A percentile compares a stretch with the other conserved stretches of the same genome.
Conservation (phyloP, 108 stramenopile species). For the Pseudonitzschia multistriata region DNA sequence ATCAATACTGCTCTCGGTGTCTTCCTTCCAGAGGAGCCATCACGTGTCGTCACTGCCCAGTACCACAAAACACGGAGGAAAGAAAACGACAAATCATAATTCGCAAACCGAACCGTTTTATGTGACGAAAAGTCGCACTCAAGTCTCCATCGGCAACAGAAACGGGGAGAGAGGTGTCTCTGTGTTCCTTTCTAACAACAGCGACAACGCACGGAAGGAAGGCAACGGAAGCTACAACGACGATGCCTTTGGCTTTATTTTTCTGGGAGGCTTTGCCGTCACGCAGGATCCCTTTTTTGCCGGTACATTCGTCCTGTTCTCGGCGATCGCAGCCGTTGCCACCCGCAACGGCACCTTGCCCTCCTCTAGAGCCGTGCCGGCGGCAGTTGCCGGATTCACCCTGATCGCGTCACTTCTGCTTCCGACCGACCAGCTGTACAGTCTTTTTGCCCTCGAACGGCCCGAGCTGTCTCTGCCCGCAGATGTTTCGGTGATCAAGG, state of each 20-base stretch:
- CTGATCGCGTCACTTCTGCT: conserved; percentile 8
- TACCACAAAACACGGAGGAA: too few species aligned
- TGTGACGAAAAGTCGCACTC: neutral
- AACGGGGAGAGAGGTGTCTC: neutral
- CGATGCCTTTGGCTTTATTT: conserved; percentile 62
- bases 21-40: neutral
- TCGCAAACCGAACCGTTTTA: neutral
- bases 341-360: conserved; percentile 12
- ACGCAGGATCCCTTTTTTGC: conserved; percentile 41
- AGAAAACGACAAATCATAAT: neutral
- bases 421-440: conserved; percentile 4
- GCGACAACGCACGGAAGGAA: neutral
- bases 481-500: conserved; percentile 5
- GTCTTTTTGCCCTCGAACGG: neutral
- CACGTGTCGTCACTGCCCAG: neutral
- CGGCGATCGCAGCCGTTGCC: conserved; percentile 43
- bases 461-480: conserved; percentile 5
- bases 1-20: neutral
- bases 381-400: conserved; percentile 20
- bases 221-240: conserved; percentile 45
- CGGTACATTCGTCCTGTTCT: conserved; percentile 37
- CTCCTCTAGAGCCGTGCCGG: conserved; percentile 18
- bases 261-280: conserved; percentile 37
- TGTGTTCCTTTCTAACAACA: conserved; percentile 2
- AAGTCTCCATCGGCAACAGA: neutral